phyloP scores from a whole-genome alignment of 225 moss, liverwort and hornwort species.

The Antitrichia curtipendula region DNA sequence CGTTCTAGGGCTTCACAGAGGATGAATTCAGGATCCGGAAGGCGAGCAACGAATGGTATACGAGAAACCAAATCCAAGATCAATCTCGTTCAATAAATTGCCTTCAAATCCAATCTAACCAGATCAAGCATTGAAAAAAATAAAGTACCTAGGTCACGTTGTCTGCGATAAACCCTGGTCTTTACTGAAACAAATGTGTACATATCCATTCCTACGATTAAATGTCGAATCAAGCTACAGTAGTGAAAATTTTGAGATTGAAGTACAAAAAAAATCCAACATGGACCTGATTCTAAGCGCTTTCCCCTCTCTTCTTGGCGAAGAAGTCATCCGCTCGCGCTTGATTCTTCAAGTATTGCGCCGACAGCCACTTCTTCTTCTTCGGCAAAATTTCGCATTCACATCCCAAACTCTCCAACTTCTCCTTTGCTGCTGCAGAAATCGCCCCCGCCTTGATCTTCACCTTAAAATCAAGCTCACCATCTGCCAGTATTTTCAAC shows the following conservation, averaged over 20 bases:
- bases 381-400: conserved; percentile 61
- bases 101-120: not conserved
- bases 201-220: conserved; percentile 4
- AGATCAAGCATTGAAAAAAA: not conserved
- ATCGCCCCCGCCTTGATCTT: conserved; percentile 74
- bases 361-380: conserved; percentile 74
- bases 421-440: conserved; percentile 54
- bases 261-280: not conserved
- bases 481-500: conserved; percentile 68
- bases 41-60: not conserved
- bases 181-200: conserved; percentile 24
- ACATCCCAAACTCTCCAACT: conserved; percentile 57
- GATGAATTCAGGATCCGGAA: not conserved
- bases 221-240: not conserved
- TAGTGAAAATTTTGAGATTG: not conserved
- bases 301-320: conserved; percentile 53
- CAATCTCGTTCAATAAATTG: not conserved
- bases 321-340: conserved; percentile 59
- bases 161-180: not conserved
- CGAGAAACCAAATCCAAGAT: not conserved
- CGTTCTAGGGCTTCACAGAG: not conserved
- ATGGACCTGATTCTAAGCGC: conserved; percentile 4
- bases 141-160: not conserved
- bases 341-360: conserved; percentile 31
- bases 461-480: conserved; percentile 71